phyloP scores from a whole-genome alignment of 2,329 filamentous ascomycete species.

The Camillea tinctor region DNA sequence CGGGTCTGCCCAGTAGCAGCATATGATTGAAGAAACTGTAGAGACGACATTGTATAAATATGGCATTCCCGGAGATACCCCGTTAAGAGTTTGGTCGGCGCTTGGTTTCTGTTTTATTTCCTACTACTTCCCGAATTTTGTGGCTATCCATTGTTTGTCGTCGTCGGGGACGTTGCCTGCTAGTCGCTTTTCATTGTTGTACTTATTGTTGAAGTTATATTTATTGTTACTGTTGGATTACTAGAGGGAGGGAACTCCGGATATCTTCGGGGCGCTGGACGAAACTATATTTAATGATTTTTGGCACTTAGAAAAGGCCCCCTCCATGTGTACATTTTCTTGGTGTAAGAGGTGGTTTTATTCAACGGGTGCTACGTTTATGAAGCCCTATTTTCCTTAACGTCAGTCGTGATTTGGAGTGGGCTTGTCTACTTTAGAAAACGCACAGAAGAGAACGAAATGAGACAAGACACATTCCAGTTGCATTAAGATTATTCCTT shows the following conservation, averaged over 20 bases:
- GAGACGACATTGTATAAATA: background rate
- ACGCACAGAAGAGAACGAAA: background rate
- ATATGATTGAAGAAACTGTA: conserved; percentile 1
- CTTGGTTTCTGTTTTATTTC: background rate
- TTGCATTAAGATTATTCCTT: background rate
- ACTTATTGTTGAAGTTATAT: background rate
- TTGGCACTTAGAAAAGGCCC: background rate
- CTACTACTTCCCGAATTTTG: background rate
- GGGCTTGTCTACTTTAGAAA: background rate
- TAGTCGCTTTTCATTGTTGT: background rate
- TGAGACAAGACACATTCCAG: background rate
- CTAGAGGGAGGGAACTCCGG: background rate
- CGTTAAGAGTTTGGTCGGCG: background rate
- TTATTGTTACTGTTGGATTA: background rate
- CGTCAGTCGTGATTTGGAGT: background rate
- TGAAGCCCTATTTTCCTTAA: background rate
- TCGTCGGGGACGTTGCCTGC: background rate
- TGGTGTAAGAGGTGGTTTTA: background rate
- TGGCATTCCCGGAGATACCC: background rate
- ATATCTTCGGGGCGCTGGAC: background rate
- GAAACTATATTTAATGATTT: background rate
- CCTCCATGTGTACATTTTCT: background rate
- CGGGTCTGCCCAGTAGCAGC: conserved; percentile 20
- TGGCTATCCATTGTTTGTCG: background rate
- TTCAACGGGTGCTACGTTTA: background rate